Evolutionary conservation across 2,329 filamentous ascomycete species (phyloP), one percentile per base, ranked within the genome.

Genomic region (Diaporthe helianthi): DNA sequence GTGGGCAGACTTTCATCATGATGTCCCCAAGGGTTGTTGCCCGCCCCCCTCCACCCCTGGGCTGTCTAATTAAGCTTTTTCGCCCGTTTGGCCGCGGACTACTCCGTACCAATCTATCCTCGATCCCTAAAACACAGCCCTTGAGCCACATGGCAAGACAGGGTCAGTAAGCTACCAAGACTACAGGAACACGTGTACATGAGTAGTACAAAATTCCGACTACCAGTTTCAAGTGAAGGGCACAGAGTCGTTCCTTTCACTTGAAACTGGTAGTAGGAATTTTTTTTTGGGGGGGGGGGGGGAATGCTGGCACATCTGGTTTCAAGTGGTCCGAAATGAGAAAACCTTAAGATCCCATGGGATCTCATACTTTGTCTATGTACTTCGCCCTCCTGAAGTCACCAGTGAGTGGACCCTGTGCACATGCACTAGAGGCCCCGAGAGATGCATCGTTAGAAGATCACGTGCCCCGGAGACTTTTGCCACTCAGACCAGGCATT

Each of bases 61-160:
- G n/a, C n/a, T n/a, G n/a, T n/a, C n/a, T 46, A 38, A 38, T 17
- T 47, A 63, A 63, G 58, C 58, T 36, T 63, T 63, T 63, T 8
- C 19, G 10, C 17, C 41, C 44, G 13, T 1, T 13, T 8, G 22
- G 29, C 58, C 41, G 44, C 58, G 41, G 58, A 63, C 58, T 63
- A 63, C n/a, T n/a, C n/a, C n/a, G n/a, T n/a, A n/a, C n/a, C n/a
- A n/a, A n/a, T 49, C n/a, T 49, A 1, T 24, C n/a, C 26, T 12
- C 22, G 55, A 12, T 41, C 26, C 29, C 19, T 49, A 22, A 63
- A 63, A 63, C 41, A 63, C 29, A 29, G 41, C 26, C 41, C 12
- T 29, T 6, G 38, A 6, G 38, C 55, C 55, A 49, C 41, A 63
- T 63, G 58, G 58, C 44, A 36, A 33, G 12, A 38, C 36, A 38